phyloP scores from a whole-genome alignment of 169 alveolate genomes.

The Eimeria necatrix region DNA sequence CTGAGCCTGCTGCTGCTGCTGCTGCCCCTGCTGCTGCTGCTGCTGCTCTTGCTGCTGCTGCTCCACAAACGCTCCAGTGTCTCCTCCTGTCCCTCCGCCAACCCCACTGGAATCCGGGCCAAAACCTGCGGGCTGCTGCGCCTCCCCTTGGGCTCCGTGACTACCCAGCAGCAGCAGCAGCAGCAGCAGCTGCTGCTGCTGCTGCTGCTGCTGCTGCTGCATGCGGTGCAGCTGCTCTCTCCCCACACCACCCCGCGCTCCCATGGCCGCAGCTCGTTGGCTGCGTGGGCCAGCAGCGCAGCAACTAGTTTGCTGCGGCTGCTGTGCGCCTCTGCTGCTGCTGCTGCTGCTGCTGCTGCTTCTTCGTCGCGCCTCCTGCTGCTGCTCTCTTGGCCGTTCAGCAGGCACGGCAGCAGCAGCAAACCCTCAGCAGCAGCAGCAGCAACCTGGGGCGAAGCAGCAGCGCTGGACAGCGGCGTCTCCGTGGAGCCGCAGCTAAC shows the following conservation, averaged over 20 bases:
- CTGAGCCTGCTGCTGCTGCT: constrained; percentile 12
- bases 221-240: too few relatives aligned
- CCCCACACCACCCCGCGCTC: constrained; percentile 21
- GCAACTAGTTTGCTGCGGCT: too few relatives aligned
- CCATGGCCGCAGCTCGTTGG: constrained; percentile 8
- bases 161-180: constrained; percentile 3
- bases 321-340: too few relatives aligned
- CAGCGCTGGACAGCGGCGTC: background rate
- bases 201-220: too few relatives aligned
- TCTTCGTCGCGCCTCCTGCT: background rate
- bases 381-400: background rate
- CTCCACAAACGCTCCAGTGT: background rate
- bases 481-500: background rate
- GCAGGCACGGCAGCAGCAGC: background rate
- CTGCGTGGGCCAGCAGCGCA: background rate
- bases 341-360: too few relatives aligned
- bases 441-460: background rate
- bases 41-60: background rate
- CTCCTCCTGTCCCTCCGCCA: background rate
- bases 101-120: background rate
- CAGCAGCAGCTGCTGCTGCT: constrained; percentile 23
- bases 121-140: constrained; percentile 4
- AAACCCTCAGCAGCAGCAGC: background rate
- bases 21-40: constrained; percentile 13
- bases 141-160: background rate